A percentile compares a stretch with the other conserved stretches of the same genome.
phyloP scores from a whole-genome alignment of 2,329 filamentous ascomycete species.

The Phyllosticta citribraziliensis region DNA sequence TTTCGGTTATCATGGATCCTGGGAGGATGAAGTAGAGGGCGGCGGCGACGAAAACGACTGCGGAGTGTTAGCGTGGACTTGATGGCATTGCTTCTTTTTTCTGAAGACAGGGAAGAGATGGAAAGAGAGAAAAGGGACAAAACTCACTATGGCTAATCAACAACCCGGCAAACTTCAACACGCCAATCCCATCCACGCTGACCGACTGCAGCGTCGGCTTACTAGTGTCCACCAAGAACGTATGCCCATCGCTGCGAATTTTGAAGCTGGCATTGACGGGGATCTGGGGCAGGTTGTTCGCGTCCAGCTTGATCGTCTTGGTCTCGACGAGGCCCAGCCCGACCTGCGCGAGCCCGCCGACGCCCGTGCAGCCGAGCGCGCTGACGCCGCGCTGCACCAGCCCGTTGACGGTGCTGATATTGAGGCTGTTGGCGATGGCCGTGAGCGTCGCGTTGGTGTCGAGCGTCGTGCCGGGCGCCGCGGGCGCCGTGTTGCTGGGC shows the following conservation, averaged over 20 bases:
- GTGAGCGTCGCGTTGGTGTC: background rate
- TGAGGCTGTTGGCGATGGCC: slow-evolving; percentile 1
- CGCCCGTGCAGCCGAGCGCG: slow-evolving; percentile 3
- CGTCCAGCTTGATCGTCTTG: background rate
- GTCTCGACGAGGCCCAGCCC: background rate
- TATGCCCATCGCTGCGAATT: background rate
- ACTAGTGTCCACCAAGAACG: background rate
- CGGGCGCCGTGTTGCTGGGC: background rate
- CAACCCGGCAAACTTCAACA: background rate
- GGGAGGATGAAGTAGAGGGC: slow-evolving; percentile 4
- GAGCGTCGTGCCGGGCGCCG: background rate
- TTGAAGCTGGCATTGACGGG: background rate
- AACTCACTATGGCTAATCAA: background rate
- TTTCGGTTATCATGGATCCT: background rate
- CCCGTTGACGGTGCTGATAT: background rate
- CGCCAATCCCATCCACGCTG: background rate
- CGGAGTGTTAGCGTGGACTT: background rate
- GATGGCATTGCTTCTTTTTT: background rate
- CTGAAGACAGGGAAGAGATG: background rate
- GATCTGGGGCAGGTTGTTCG: background rate
- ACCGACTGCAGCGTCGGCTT: background rate
- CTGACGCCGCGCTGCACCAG: slow-evolving; percentile 1
- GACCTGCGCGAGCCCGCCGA: slow-evolving; percentile 2
- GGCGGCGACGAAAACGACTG: background rate
- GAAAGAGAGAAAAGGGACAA: background rate